phyloP scores from a whole-genome alignment of 345 rosid genomes.

The Carallia pectinifolia region DNA sequence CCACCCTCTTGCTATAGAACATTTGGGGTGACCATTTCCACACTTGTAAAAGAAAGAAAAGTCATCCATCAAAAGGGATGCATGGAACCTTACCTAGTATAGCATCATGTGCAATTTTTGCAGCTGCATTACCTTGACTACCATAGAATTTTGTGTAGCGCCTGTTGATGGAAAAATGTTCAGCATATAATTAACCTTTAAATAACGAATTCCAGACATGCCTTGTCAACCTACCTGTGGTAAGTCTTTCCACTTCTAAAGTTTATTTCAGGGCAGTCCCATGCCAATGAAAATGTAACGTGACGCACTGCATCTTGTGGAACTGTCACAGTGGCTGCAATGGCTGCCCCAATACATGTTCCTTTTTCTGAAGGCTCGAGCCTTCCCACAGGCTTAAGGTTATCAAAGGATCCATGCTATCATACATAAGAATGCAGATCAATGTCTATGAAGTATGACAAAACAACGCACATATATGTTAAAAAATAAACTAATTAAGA shows the following conservation, averaged over 20 bases:
- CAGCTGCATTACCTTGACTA: conserved; percentile 65
- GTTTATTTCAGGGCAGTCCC: conserved; percentile 89
- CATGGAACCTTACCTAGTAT: conserved; percentile 48
- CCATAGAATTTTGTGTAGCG: conserved; percentile 88
- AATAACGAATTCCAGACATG: background rate
- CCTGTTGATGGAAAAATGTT: conserved; percentile 36
- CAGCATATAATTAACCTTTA: conserved; percentile 13
- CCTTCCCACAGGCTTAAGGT: conserved; percentile 38
- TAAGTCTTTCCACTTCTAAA: conserved; percentile 56
- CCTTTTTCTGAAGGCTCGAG: conserved; percentile 60
- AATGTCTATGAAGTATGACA: too few relatives aligned
- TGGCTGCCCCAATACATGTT: conserved; percentile 88
- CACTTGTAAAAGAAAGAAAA: conserved; percentile 6
- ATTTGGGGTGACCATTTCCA: background rate
- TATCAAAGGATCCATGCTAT: conserved; percentile 73
- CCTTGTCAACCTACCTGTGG: background rate
- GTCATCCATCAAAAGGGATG: background rate
- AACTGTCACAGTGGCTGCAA: conserved; percentile 71
- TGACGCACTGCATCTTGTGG: conserved; percentile 49
- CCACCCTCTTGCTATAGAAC: background rate
- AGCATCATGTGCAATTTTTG: conserved; percentile 75
- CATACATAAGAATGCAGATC: conserved; percentile 9
- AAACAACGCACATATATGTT: too few relatives aligned
- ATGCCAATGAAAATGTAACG: conserved; percentile 78
- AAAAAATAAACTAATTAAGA: too few relatives aligned